Evolutionary conservation across 2,329 filamentous ascomycete genomes (phyloP).

Genomic region (Microdochium trichocladiopsis): DNA sequence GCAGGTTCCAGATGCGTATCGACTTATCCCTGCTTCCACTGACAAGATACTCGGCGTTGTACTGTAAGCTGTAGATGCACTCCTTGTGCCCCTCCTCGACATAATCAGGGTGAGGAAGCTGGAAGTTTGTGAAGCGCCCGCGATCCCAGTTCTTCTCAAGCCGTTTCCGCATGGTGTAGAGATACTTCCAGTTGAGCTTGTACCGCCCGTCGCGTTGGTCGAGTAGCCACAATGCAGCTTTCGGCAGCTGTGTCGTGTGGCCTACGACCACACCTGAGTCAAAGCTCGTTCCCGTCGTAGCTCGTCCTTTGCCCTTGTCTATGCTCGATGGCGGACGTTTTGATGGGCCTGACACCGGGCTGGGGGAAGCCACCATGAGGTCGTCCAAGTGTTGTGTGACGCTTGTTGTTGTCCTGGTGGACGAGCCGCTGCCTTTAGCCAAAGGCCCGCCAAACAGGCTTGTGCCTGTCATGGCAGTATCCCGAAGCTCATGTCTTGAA

Average conservation of each 20-base stretch:
- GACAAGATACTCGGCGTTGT: constrained; percentile 76
- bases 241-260: constrained; percentile 25
- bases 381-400: constrained; percentile 19
- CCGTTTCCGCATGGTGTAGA: constrained; percentile 80
- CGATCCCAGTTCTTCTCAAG: constrained; percentile 89
- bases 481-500: constrained; percentile 13
- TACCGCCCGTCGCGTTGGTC: constrained; percentile 39
- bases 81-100: constrained; percentile 80
- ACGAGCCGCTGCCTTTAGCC: constrained; percentile 15
- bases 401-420: constrained; percentile 15
- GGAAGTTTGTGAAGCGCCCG: constrained; percentile 77
- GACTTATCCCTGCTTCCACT: constrained; percentile 88
- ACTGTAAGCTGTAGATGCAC: constrained; percentile 94
- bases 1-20: constrained; percentile 84
- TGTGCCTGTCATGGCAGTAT: constrained; percentile 13
- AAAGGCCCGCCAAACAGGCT: constrained; percentile 18
- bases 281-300: constrained; percentile 9
- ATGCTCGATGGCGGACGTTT: constrained; percentile 9
- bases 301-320: constrained; percentile 28
- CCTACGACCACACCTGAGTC: constrained; percentile 12
- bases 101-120: constrained; percentile 77
- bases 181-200: constrained; percentile 83
- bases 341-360: constrained; percentile 20
- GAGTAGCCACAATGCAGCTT: constrained; percentile 44
- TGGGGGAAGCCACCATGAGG: constrained; percentile 25